Conservation (phyloP, 441 rosid species). For the Populus hybrid region DNA sequence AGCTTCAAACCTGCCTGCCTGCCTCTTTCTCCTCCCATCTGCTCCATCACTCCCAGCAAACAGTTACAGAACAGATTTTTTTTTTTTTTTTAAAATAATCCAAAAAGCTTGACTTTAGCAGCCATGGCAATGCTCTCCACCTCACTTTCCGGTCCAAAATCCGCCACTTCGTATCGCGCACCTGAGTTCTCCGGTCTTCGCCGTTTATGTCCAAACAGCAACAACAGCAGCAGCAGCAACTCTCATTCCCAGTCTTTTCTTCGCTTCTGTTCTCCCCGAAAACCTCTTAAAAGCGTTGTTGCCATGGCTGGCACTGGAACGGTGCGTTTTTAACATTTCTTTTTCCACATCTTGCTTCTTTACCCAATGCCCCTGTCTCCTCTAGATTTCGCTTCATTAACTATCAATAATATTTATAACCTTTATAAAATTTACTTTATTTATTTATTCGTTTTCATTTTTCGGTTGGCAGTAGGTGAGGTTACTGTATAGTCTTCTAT, state of each 20-base stretch:
- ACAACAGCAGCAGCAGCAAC: not conserved
- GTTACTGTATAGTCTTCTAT: not conserved
- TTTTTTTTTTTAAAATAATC: not conserved
- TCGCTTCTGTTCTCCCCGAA: constrained; percentile 48
- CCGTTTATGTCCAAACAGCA: constrained; percentile 44
- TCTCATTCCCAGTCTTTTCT: constrained; percentile 37
- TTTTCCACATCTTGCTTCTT: not conserved
- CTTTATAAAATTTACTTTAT: not conserved
- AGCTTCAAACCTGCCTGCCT: not conserved
- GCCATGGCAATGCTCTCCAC: constrained; percentile 58
- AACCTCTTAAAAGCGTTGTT: constrained; percentile 49
- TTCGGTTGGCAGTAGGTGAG: not conserved
- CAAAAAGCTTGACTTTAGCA: not conserved
- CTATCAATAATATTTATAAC: not conserved
- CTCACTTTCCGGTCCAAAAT: constrained; percentile 35
- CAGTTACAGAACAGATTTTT: not conserved
- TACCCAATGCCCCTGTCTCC: not conserved
- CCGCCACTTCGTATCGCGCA: constrained; percentile 30
- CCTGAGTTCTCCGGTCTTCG: constrained; percentile 68
- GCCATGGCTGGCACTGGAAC: constrained; percentile 95
- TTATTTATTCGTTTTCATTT: not conserved
- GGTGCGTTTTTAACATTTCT: constrained; percentile 29
- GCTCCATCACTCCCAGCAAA: not conserved
- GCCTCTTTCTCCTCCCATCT: constrained; percentile 17
- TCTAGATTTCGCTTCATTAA: not conserved